Evolutionary conservation across 306 rosid genomes (phyloP), one percentile per base, ranked within the genome.

Genomic region (Citrullus amarus): DNA sequence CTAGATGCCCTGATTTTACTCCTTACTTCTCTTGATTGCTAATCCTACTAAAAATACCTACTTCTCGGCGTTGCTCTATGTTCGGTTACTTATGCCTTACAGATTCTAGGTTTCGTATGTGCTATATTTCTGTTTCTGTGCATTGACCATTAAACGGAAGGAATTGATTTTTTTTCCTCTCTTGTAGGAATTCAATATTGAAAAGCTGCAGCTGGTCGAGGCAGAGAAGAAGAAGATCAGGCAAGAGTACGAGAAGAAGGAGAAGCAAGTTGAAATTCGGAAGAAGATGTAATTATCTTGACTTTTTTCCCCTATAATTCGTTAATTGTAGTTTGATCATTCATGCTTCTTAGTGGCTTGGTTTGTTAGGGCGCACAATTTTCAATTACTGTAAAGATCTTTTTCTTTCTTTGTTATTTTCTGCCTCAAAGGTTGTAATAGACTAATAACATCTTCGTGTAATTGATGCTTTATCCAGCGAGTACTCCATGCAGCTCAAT

Each of bases 211-310:
- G 76, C 82, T 93, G 83, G 93, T 92, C 8, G 98, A 93, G 90
- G 94, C 94, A 22, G 98, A 93, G 88, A 93, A 92, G 87, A 93
- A 93, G 89, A 93, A 93, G 92, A 90, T 93, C 90, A 86, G 93
- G 80, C 98, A 93, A 65, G 98, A 93, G 85, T 93, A 91, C 57
- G 97, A 93, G 85, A 91, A 92, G 81, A 93, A 92, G 79, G 89
- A 93, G 84, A 91, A 89, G 90, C 98, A 90, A 86, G 93, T 93
- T 56, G 98, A 93, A 1, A 85, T 93, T 86, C 97, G 98, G 16
- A 93, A 85, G 91, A 93, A 93, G 84, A 93, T 93, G 98, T 93
- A 88, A 79, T 60, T 80, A 6, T 53, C 77, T 28, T 5, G 66
- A 20, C 8, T 1, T 53, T 14, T 44, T 76, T 14, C 79, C 43